Conservation (phyloP, 1,139 yeast genomes). For the Saccharomyces hybrid region DNA sequence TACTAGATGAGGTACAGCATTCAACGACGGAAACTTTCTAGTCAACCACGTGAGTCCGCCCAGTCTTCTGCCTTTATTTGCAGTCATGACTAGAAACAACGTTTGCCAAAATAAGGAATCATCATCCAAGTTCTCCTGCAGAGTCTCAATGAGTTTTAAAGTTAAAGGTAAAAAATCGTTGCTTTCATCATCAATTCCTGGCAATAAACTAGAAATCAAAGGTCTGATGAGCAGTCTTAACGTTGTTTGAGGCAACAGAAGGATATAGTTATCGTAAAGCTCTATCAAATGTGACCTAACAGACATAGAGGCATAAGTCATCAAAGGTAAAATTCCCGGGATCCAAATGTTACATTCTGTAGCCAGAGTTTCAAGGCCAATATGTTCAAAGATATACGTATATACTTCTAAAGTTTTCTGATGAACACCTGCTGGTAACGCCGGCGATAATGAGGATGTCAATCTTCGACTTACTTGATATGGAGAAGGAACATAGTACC, state of each 20-base stretch:
- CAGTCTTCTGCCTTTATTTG: slow-evolving; percentile 67
- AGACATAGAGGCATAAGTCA: slow-evolving; percentile 81
- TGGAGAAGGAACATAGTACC: slow-evolving; percentile 40
- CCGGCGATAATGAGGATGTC: slow-evolving; percentile 58
- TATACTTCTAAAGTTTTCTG: slow-evolving; percentile 78
- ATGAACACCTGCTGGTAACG: slow-evolving; percentile 91
- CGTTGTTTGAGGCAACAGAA: slow-evolving; percentile 43
- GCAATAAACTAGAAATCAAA: slow-evolving; percentile 61
- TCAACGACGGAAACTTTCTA: slow-evolving; percentile 55
- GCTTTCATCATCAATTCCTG: slow-evolving; percentile 89
- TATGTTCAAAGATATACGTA: slow-evolving; percentile 54
- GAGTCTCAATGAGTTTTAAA: slow-evolving; percentile 49
- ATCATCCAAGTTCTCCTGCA: slow-evolving; percentile 53
- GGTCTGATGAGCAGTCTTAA: slow-evolving; percentile 58
- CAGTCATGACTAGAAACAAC: slow-evolving; percentile 64
- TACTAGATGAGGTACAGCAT: slow-evolving; percentile 29
- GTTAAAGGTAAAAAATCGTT: slow-evolving; percentile 69
- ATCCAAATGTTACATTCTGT: slow-evolving; percentile 62
- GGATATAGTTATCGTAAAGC: slow-evolving; percentile 49
- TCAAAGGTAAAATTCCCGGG: slow-evolving; percentile 80
- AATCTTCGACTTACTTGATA: slow-evolving; percentile 32
- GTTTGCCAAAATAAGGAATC: slow-evolving; percentile 84
- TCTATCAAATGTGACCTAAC: slow-evolving; percentile 71
- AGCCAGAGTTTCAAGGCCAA: slow-evolving; percentile 48
- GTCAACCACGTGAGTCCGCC: slow-evolving; percentile 81